Evolutionary conservation across 164 flowering plant species (phyloP).

Genomic region (Tetracentron sinense): DNA sequence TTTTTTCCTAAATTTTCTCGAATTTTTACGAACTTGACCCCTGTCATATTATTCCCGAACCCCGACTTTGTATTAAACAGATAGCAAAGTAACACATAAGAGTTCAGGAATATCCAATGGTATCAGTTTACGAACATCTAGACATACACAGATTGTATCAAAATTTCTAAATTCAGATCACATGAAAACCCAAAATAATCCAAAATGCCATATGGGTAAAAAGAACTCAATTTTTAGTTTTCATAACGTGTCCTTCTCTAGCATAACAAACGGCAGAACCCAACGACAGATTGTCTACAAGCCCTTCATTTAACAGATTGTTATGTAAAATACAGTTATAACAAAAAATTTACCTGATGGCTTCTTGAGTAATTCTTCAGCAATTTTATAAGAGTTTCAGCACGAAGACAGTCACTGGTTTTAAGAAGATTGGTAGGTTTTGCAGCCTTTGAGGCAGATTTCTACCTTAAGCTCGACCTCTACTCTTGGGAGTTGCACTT

Average conservation of each 20-base stretch:
- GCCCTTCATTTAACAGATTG: neutral
- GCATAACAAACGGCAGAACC: no score
- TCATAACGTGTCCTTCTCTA: neutral
- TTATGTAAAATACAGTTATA: neutral
- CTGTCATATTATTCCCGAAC: no score
- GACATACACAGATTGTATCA: no score
- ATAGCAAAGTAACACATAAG: no score
- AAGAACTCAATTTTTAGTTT: neutral
- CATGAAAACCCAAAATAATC: neutral
- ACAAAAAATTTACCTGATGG: slow-evolving; percentile 85
- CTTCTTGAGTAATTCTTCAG: slow-evolving; percentile 93
- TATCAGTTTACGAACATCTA: no score
- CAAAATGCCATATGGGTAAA: neutral
- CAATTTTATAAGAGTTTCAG: slow-evolving; percentile 82
- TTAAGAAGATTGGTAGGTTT: slow-evolving; percentile 62
- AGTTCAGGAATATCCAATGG: no score
- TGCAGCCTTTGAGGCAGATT: slow-evolving; percentile 51
- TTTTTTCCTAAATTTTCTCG: no score
- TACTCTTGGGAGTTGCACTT: slow-evolving; percentile 96
- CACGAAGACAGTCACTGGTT: slow-evolving; percentile 98
- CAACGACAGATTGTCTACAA: neutral
- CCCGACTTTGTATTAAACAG: no score
- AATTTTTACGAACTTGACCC: no score
- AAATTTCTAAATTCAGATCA: no score
- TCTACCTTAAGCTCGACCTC: slow-evolving; percentile 85